Evolutionary conservation across 1,284 basidiomycete species (phyloP).

Genomic region (Violaceomyces palustris): DNA sequence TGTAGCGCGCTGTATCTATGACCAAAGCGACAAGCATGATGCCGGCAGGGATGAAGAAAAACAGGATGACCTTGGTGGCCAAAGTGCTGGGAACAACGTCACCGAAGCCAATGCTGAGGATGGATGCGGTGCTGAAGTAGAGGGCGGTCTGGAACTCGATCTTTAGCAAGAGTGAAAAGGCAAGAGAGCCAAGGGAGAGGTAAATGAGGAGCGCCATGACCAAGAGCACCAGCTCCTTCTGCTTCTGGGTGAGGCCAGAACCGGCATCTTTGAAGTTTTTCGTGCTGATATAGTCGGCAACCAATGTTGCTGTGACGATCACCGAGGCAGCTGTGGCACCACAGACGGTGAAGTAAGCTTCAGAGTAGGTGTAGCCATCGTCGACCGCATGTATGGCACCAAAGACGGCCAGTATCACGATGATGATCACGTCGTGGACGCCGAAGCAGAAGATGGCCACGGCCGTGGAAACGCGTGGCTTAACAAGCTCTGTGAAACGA

Average conservation of each 20-base stretch:
- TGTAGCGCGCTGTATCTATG: conserved; percentile 65
- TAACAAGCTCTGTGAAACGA: conserved; percentile 62
- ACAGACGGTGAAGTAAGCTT: conserved; percentile 72
- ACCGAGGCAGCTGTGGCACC: conserved; percentile 69
- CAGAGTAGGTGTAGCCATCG: conserved; percentile 58
- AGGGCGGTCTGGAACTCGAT: conserved; percentile 58
- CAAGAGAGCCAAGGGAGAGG: conserved; percentile 58
- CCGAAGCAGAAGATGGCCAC: conserved; percentile 64
- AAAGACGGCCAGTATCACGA: conserved; percentile 63
- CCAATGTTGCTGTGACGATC: conserved; percentile 66
- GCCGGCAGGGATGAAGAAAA: conserved; percentile 46
- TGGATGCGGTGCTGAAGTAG: conserved; percentile 63
- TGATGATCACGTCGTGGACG: conserved; percentile 64
- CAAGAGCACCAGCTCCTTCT: conserved; percentile 70
- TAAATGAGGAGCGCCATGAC: conserved; percentile 61
- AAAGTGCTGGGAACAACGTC: conserved; percentile 65
- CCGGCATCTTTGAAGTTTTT: conserved; percentile 65
- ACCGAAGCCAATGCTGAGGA: conserved; percentile 69
- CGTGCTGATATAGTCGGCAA: conserved; percentile 60
- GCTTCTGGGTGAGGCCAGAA: conserved; percentile 71
- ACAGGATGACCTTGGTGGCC: conserved; percentile 54
- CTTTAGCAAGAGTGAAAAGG: conserved; percentile 23
- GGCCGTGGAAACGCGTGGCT: conserved; percentile 59
- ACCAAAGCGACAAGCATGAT: conserved; percentile 58
- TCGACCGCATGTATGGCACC: conserved; percentile 61